A percentile compares a stretch with the other conserved stretches of the same genome.
phyloP scores from a whole-genome alignment of 208 protist species.

The Trichomonas tenax region DNA sequence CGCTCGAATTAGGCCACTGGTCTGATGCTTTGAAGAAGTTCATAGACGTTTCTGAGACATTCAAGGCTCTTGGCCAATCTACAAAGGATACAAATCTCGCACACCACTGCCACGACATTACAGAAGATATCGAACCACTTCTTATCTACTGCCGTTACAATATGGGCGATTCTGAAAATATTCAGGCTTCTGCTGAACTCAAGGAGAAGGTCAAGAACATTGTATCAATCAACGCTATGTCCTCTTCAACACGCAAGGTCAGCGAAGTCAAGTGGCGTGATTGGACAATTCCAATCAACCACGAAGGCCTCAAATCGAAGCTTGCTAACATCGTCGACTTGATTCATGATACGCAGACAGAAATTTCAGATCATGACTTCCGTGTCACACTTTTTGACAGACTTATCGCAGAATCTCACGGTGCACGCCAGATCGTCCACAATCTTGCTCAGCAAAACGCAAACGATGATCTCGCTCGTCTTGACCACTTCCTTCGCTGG shows the following conservation, averaged over 20 bases:
- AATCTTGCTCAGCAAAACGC: neutral
- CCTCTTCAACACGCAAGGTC: neutral
- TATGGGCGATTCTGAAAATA: neutral
- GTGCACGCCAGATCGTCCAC: neutral
- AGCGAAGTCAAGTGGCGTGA: neutral
- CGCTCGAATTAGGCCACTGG: neutral
- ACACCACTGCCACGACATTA: neutral
- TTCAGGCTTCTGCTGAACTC: neutral
- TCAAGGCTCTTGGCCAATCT: neutral
- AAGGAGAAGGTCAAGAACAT: neutral
- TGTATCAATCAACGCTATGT: neutral
- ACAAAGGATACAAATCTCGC: neutral
- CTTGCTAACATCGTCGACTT: neutral
- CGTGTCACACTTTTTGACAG: neutral
- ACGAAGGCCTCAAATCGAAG: neutral
- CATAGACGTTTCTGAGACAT: neutral
- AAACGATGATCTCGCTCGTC: neutral
- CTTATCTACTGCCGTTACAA: neutral
- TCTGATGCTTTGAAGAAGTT: neutral
- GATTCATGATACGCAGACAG: neutral
- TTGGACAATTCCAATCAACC: neutral
- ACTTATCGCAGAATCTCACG: neutral
- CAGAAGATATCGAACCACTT: neutral
- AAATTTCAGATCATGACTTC: neutral
- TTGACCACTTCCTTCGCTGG: neutral